phyloP scores from a whole-genome alignment of 805 yeast species.

The Wickerhamiella nectarea region DNA sequence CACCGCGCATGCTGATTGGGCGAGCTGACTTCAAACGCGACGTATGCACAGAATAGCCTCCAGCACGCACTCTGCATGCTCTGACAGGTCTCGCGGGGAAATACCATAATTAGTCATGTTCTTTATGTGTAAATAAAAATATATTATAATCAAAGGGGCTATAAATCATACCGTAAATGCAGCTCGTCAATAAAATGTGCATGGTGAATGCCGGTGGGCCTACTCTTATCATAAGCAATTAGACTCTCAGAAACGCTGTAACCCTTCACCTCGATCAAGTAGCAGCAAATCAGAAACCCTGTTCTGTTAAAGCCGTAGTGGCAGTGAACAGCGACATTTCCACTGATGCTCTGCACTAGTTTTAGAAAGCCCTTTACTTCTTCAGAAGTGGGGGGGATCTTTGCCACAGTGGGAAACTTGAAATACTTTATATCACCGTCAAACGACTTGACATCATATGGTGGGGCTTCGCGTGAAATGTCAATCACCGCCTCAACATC shows the following conservation, averaged over 20 bases:
- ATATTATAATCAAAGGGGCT: too few relatives aligned
- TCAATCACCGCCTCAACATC: slow-evolving; percentile 50
- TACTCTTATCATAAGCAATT: slow-evolving; percentile 40
- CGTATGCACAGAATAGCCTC: too few relatives aligned
- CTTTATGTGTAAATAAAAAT: too few relatives aligned
- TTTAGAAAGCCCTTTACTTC: slow-evolving; percentile 45
- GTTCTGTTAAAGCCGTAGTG: slow-evolving; percentile 75
- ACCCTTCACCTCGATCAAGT: slow-evolving; percentile 44
- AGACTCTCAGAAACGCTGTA: slow-evolving; percentile 53
- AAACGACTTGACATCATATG: slow-evolving; percentile 51
- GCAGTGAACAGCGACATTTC: slow-evolving; percentile 54
- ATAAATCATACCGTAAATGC: slow-evolving; percentile 43
- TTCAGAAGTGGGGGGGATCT: slow-evolving; percentile 52
- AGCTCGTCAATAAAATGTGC: slow-evolving; percentile 64
- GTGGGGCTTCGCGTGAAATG: slow-evolving; percentile 50
- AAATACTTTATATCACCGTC: slow-evolving; percentile 41
- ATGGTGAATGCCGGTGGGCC: slow-evolving; percentile 63
- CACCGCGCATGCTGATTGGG: too few relatives aligned
- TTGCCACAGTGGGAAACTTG: slow-evolving; percentile 67
- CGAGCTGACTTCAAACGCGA: too few relatives aligned
- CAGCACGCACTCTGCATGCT: too few relatives aligned
- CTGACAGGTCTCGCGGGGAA: too few relatives aligned
- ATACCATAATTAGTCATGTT: too few relatives aligned
- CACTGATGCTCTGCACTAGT: slow-evolving; percentile 36
- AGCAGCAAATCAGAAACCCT: slow-evolving; percentile 59